phyloP scores from a whole-genome alignment of 2,329 filamentous ascomycete species.

The Nothophoma quercina region DNA sequence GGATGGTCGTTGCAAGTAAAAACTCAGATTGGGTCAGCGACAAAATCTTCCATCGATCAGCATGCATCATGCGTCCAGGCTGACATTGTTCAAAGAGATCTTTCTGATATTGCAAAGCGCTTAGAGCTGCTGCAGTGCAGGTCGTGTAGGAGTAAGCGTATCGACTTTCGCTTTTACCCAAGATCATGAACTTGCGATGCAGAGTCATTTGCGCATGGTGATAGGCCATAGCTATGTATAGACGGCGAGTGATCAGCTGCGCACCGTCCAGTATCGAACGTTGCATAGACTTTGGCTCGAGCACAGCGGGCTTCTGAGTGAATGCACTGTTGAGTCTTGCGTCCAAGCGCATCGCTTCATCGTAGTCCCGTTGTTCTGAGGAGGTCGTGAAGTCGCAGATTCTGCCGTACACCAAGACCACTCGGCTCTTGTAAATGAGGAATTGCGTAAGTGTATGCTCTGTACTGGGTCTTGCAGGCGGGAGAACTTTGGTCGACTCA shows the following conservation, averaged over 20 bases:
- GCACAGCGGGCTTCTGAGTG: conserved; percentile 42
- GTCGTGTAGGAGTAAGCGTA: conserved; percentile 55
- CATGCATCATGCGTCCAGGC: conserved; percentile 53
- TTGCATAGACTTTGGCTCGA: conserved; percentile 49
- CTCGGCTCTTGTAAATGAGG: conserved; percentile 9
- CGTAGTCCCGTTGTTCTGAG: conserved; percentile 36
- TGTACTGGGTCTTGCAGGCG: conserved; percentile 26
- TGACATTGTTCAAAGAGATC: conserved; percentile 59
- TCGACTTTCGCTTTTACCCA: conserved; percentile 41
- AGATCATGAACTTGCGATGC: conserved; percentile 61
- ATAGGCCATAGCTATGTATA: conserved; percentile 61
- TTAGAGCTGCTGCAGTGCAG: conserved; percentile 58
- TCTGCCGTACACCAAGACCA: conserved; percentile 5
- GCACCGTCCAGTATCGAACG: conserved; percentile 58
- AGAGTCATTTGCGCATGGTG: conserved; percentile 61
- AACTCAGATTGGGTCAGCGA: conserved; percentile 58
- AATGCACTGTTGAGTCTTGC: conserved; percentile 46
- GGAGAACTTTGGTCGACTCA: conserved; percentile 43
- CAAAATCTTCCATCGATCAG: conserved; percentile 56
- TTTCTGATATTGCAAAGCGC: conserved; percentile 59
- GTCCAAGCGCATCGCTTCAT: conserved; percentile 51
- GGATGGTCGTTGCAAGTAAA: conserved; percentile 57
- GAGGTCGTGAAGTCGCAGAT: conserved; percentile 45
- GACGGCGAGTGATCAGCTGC: conserved; percentile 60
- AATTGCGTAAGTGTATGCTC: conserved; percentile 29